These are phyloP conservation scores for Jasminum sambac DNA, from an alignment of 257 asterid species.

Conservation along the genomic window DNA sequence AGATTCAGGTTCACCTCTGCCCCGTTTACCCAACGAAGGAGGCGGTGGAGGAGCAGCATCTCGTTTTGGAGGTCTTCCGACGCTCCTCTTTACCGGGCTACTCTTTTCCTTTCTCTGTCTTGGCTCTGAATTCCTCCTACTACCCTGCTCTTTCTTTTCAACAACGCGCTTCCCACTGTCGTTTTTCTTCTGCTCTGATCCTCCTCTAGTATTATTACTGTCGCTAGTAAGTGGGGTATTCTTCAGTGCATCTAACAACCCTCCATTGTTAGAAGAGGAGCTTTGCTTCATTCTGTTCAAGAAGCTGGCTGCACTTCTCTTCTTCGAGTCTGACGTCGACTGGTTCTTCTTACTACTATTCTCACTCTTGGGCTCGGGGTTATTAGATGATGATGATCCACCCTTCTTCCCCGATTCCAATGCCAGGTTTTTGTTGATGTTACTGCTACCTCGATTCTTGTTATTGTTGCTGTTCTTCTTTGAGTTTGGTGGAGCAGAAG, in stretches of 20 bases:
- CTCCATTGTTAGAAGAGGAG: slow-evolving; percentile 53
- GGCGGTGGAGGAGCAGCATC: slow-evolving; percentile 35
- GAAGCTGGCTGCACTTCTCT: slow-evolving; percentile 61
- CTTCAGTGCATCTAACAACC: slow-evolving; percentile 53
- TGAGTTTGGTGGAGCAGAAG: slow-evolving; percentile 35
- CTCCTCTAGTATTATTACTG: slow-evolving; percentile 34
- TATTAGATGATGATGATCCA: slow-evolving; percentile 45
- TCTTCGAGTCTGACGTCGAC: slow-evolving; percentile 48
- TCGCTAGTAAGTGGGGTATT: slow-evolving; percentile 56
- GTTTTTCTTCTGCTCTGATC: slow-evolving; percentile 42
- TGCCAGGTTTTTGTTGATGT: slow-evolving; percentile 26
- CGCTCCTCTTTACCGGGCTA: slow-evolving; percentile 51
- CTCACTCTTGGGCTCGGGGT: slow-evolving; percentile 38
- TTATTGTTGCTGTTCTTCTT: slow-evolving; percentile 41
- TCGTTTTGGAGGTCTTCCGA: slow-evolving; percentile 65
- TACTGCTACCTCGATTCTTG: slow-evolving; percentile 37
- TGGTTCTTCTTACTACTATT: slow-evolving; percentile 37
- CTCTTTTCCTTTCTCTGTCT: slow-evolving; percentile 44
- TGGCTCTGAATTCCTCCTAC: slow-evolving; percentile 34
- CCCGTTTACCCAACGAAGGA: slow-evolving; percentile 40
- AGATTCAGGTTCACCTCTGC: slow-evolving; percentile 38
- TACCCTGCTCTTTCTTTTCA: slow-evolving; percentile 40
- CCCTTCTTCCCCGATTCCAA: slow-evolving; percentile 38
- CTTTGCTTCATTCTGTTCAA: slow-evolving; percentile 62
- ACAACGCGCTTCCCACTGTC: slow-evolving; percentile 37